Conservation (phyloP, 768 basidiomycete species). For the Lanmaoa rubissima region DNA sequence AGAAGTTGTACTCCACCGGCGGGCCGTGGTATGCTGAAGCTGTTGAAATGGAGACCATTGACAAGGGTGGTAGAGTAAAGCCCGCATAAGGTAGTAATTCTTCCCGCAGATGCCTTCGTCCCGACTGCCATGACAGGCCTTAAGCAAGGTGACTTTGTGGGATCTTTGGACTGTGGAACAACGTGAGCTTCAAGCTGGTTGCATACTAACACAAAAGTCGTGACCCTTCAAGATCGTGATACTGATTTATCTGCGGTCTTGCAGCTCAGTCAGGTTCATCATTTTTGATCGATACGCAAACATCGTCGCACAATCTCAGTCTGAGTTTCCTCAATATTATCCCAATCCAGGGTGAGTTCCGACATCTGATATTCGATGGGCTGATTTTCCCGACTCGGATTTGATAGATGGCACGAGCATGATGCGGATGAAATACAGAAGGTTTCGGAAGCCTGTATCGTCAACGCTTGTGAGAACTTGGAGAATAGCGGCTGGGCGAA, state of each 20-base stretch:
- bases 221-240: not conserved
- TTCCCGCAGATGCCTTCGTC: not conserved
- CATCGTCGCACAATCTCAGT: conserved; percentile 85
- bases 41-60: not conserved
- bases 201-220: not conserved
- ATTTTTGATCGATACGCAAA: conserved; percentile 85
- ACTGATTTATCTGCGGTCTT: conserved; percentile 4
- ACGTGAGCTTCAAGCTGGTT: conserved; percentile 56
- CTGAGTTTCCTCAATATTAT: conserved; percentile 93
- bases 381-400: not conserved
- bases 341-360: conserved; percentile 72
- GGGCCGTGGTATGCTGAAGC: not conserved
- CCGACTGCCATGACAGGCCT: conserved; percentile 33
- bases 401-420: conserved; percentile 89
- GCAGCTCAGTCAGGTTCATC: conserved; percentile 87
- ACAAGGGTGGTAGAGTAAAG: not conserved
- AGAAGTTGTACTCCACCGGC: not conserved
- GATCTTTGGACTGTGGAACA: conserved; percentile 92
- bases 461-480: conserved; percentile 64
- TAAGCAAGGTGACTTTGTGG: conserved; percentile 80
- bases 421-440: conserved; percentile 80
- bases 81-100: conserved; percentile 15
- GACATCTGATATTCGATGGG: not conserved
- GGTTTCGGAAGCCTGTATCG: conserved; percentile 73
- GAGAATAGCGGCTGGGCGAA: conserved; percentile 74